Conservation (phyloP, 1,284 basidiomycete species). For the Vanrija sp. region DNA sequence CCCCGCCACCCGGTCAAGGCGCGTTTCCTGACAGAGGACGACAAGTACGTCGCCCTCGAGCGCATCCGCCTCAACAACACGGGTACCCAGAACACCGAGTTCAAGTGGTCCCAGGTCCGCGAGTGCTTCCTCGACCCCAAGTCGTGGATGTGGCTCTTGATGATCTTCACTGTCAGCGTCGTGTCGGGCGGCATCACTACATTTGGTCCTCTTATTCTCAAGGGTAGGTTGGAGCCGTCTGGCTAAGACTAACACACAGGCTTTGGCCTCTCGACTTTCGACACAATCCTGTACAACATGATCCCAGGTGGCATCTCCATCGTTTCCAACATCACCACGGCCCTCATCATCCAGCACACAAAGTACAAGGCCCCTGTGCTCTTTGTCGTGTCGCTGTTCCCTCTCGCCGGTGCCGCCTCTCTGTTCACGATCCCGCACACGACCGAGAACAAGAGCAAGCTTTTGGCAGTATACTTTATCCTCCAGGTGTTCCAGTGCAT, state of each 20-base stretch:
- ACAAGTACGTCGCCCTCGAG: constrained; percentile 47
- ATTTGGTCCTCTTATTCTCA: constrained; percentile 27
- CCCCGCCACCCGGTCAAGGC: constrained; percentile 43
- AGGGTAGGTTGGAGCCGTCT: neutral
- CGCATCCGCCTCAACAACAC: constrained; percentile 47
- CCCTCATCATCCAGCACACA: constrained; percentile 48
- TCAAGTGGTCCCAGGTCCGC: constrained; percentile 41
- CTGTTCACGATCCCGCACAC: constrained; percentile 27
- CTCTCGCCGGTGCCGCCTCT: constrained; percentile 33
- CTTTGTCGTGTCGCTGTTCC: constrained; percentile 44
- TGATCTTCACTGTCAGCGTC: constrained; percentile 28
- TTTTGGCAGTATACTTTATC: constrained; percentile 33
- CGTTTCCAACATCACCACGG: constrained; percentile 45
- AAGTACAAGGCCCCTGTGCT: constrained; percentile 54
- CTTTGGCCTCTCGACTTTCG: constrained; percentile 43
- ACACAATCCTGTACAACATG: constrained; percentile 45
- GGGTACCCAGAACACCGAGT: constrained; percentile 33
- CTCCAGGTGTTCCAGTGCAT: constrained; percentile 30
- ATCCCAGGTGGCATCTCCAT: constrained; percentile 52
- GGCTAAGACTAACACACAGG: constrained; percentile 8
- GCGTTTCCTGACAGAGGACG: constrained; percentile 40
- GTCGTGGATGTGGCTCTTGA: constrained; percentile 34
- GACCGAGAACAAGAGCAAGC: constrained; percentile 13
- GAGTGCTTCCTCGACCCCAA: constrained; percentile 43
- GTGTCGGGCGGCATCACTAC: constrained; percentile 40